Conservation (phyloP, 768 basidiomycete species). For the Lentinula guzmanii region DNA sequence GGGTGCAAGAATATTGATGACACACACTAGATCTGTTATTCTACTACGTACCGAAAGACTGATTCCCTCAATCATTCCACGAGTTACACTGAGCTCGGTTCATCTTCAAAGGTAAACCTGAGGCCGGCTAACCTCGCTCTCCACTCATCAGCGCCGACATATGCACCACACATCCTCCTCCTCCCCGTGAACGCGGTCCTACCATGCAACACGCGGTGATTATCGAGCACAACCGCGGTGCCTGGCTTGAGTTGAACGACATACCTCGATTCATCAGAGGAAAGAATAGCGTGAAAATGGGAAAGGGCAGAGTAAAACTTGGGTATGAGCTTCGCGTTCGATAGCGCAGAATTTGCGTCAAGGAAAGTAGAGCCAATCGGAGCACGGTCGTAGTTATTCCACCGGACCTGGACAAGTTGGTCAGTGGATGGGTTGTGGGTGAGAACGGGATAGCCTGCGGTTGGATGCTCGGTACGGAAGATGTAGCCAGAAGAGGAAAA, state of each 20-base stretch:
- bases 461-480: constrained; percentile 25
- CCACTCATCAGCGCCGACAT: constrained; percentile 89
- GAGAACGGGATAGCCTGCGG: constrained; percentile 64
- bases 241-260: constrained; percentile 90
- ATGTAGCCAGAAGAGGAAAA: constrained; percentile 46
- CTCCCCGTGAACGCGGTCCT: constrained; percentile 86
- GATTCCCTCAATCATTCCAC: no score
- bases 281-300: constrained; percentile 70
- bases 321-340: no score
- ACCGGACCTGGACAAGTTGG: constrained; percentile 72
- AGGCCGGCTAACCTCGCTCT: constrained; percentile 70
- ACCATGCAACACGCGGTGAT: constrained; percentile 91
- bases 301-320: constrained; percentile 75
- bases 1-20: no score
- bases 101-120: constrained; percentile 5
- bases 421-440: constrained; percentile 54
- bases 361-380: constrained; percentile 45
- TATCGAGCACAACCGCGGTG: constrained; percentile 84
- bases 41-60: no score
- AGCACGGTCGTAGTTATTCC: constrained; percentile 94
- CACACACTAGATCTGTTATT: no score
- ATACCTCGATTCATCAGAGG: constrained; percentile 79
- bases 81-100: no score
- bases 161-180: constrained; percentile 93
- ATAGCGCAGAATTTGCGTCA: no score